These are phyloP conservation scores for Ganoderma sinense DNA, from an alignment of 1,284 basidiomycete species.

Conservation along the genomic window DNA sequence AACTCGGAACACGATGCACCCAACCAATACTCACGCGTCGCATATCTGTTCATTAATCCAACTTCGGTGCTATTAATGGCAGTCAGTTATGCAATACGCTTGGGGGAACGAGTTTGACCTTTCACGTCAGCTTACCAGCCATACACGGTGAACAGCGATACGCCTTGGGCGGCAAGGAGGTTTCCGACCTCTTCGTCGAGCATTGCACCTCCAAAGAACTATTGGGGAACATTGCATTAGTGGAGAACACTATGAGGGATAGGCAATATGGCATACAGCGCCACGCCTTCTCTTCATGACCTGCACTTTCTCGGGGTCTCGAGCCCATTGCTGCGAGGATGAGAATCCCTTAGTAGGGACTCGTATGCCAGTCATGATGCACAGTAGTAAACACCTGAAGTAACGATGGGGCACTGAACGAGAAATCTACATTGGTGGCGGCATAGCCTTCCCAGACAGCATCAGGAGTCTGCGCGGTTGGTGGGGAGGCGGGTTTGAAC, in stretches of 20 bases:
- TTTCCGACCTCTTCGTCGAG: constrained; percentile 17
- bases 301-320: constrained; percentile 25
- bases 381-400: no score
- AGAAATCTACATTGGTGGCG: constrained; percentile 24
- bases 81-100: neutral
- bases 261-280: constrained; percentile 12
- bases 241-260: no score
- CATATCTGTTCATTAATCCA: constrained; percentile 27
- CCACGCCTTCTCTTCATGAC: constrained; percentile 29
- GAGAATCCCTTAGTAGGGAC: no score
- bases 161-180: constrained; percentile 17
- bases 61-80: constrained; percentile 26
- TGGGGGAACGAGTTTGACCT: no score
- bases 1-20: neutral
- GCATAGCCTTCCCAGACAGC: constrained; percentile 29
- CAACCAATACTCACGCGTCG: constrained; percentile 18
- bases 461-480: constrained; percentile 31
- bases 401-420: constrained; percentile 37
- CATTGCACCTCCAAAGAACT: constrained; percentile 13
- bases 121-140: neutral
- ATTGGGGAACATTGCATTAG: no score
- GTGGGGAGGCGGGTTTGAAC: constrained; percentile 27
- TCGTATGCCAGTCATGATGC: no score
- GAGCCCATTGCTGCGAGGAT: constrained; percentile 32
- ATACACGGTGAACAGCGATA: constrained; percentile 11